A percentile compares a stretch with the other conserved stretches of the same genome.
Evolutionary conservation across 352 stramenopile species (phyloP).

Genomic region (Elongisporangium anandrum): DNA sequence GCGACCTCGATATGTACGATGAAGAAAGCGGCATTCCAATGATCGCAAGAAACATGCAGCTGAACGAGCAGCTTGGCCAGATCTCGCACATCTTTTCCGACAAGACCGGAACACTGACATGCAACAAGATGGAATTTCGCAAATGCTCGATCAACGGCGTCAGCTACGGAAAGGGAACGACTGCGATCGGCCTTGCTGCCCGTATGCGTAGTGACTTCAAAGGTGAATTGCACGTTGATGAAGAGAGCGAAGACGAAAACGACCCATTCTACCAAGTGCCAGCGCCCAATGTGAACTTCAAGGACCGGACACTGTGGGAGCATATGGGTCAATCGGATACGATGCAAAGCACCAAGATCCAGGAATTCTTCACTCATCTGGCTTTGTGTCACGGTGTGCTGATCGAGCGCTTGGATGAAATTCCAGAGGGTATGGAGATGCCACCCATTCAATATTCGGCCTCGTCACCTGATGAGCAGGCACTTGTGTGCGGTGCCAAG

Average conservation of each 20-base stretch:
- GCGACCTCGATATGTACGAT: conserved; percentile 86
- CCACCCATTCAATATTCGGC: conserved; percentile 77
- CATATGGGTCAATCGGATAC: conserved; percentile 39
- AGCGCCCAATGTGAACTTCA: conserved; percentile 76
- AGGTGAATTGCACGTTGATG: conserved; percentile 29
- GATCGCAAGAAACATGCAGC: conserved; percentile 80
- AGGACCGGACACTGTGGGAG: conserved; percentile 53
- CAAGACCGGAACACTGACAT: conserved; percentile 85
- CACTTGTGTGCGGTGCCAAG: conserved; percentile 81
- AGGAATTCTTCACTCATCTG: conserved; percentile 83
- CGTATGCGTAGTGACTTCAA: conserved; percentile 64
- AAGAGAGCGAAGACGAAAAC: conserved; percentile 33
- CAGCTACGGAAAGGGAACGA: conserved; percentile 83
- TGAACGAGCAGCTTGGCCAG: conserved; percentile 85
- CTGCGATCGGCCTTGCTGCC: conserved; percentile 69
- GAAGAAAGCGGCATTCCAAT: conserved; percentile 61
- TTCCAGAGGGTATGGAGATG: conserved; percentile 37
- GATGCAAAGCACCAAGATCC: conserved; percentile 49
- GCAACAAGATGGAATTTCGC: conserved; percentile 89
- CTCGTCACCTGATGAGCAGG: conserved; percentile 86
- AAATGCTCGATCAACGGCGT: conserved; percentile 82
- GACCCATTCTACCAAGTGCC: conserved; percentile 18
- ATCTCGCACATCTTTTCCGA: conserved; percentile 98
- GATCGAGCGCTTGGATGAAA: conserved; percentile 88
- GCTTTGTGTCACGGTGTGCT: conserved; percentile 95